Evolutionary conservation across 2,329 filamentous ascomycete species (phyloP).

Genomic region (Penicillium sp.): DNA sequence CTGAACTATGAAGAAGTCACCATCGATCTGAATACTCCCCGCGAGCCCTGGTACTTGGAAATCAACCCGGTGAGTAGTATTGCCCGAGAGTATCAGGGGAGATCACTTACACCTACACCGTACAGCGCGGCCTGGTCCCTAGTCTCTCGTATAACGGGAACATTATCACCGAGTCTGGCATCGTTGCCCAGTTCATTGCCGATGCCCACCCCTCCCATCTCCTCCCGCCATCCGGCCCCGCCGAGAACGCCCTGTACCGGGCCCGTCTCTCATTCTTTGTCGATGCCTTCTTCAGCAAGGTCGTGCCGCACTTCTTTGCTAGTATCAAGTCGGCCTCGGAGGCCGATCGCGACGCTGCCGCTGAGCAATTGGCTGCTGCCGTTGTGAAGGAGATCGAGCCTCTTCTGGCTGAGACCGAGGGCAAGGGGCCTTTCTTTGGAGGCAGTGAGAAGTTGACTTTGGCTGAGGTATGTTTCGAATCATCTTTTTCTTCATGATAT

Average conservation of each 20-base stretch:
- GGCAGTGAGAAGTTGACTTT: slow-evolving; percentile 62
- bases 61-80: slow-evolving; percentile 58
- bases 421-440: slow-evolving; percentile 56
- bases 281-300: slow-evolving; percentile 63
- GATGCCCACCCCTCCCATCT: slow-evolving; percentile 66
- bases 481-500: background rate
- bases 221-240: slow-evolving; percentile 50
- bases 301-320: slow-evolving; percentile 47
- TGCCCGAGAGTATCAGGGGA: background rate
- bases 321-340: slow-evolving; percentile 46
- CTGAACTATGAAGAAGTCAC: slow-evolving; percentile 65
- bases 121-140: slow-evolving; percentile 66
- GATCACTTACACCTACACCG: background rate
- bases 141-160: slow-evolving; percentile 62
- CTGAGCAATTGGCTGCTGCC: slow-evolving; percentile 50
- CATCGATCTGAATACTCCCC: slow-evolving; percentile 65
- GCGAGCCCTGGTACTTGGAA: slow-evolving; percentile 67
- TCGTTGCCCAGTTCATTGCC: slow-evolving; percentile 63
- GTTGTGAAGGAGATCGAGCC: slow-evolving; percentile 70
- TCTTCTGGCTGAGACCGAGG: slow-evolving; percentile 50
- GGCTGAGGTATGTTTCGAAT: slow-evolving; percentile 58
- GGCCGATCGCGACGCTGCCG: slow-evolving; percentile 48
- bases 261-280: slow-evolving; percentile 68
- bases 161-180: slow-evolving; percentile 67
- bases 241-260: slow-evolving; percentile 55